Conservation (phyloP, 345 rosid genomes). For the Brassica rapa region DNA sequence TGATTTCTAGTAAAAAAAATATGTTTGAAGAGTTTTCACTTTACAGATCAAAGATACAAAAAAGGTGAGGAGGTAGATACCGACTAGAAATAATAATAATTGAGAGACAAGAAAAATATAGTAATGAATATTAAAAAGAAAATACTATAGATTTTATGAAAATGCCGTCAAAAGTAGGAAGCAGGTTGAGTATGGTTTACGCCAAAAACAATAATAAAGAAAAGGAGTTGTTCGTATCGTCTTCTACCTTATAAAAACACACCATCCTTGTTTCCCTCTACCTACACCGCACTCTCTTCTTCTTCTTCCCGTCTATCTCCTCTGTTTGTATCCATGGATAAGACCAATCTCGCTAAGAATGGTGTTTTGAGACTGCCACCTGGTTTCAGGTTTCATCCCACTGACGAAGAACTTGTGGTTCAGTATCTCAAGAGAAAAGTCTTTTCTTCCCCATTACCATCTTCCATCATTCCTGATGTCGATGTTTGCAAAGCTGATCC, state of each 20-base stretch:
- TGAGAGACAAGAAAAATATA: slow-evolving; percentile 24
- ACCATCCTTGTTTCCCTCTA: slow-evolving; percentile 46
- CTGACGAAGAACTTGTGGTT: slow-evolving; percentile 90
- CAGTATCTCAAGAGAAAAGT: slow-evolving; percentile 82
- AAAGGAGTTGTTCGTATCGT: slow-evolving; percentile 26
- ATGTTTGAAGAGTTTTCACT: slow-evolving; percentile 29
- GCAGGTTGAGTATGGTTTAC: slow-evolving; percentile 47
- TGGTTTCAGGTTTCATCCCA: slow-evolving; percentile 94
- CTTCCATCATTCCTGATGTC: slow-evolving; percentile 88
- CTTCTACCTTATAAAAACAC: slow-evolving; percentile 41
- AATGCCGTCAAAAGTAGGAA: slow-evolving; percentile 28
- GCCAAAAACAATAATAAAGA: slow-evolving; percentile 34
- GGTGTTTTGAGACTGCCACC: slow-evolving; percentile 86
- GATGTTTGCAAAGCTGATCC: slow-evolving; percentile 96
- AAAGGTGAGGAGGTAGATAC: slow-evolving; percentile 39
- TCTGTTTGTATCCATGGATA: slow-evolving; percentile 53
- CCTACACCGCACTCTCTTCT: slow-evolving; percentile 38
- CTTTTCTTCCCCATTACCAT: slow-evolving; percentile 72
- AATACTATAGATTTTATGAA: slow-evolving; percentile 10
- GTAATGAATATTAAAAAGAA: slow-evolving; percentile 1
- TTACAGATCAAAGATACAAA: slow-evolving; percentile 19
- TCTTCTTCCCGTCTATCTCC: neutral
- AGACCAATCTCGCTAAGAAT: slow-evolving; percentile 63
- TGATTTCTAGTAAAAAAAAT: neutral
- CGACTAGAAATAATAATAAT: slow-evolving; percentile 30